phyloP scores from a whole-genome alignment of 1,139 yeast species.

The Candida dubliniensis region DNA sequence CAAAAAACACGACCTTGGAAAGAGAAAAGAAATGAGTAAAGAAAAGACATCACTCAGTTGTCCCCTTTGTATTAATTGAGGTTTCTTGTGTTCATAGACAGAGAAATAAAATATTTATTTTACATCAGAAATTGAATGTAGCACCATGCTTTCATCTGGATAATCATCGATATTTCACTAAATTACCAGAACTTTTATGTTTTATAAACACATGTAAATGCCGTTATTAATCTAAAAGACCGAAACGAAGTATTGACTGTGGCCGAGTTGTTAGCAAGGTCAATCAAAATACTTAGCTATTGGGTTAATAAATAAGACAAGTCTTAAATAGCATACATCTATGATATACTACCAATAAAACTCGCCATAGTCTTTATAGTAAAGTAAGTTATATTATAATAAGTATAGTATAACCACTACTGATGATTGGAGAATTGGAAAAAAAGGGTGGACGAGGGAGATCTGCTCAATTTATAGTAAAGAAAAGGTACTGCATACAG shows the following conservation, averaged over 20 bases:
- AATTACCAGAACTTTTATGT: slow-evolving; percentile 24
- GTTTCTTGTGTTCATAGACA: too few relatives aligned
- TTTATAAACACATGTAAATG: slow-evolving; percentile 26
- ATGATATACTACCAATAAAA: slow-evolving; percentile 19
- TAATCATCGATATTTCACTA: slow-evolving; percentile 21
- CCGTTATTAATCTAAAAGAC: slow-evolving; percentile 61
- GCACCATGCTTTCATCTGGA: slow-evolving; percentile 51
- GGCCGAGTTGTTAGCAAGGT: slow-evolving; percentile 62
- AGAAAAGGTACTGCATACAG: slow-evolving; percentile 6
- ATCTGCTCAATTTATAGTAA: slow-evolving; percentile 6
- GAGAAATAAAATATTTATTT: background rate
- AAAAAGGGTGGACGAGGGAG: slow-evolving; percentile 21
- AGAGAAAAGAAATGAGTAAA: too few relatives aligned
- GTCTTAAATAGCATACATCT: slow-evolving; percentile 12
- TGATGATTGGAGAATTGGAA: slow-evolving; percentile 41
- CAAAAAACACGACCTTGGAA: too few relatives aligned
- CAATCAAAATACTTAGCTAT: slow-evolving; percentile 55
- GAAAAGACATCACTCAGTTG: too few relatives aligned
- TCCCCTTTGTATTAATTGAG: too few relatives aligned
- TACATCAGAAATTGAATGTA: slow-evolving; percentile 27
- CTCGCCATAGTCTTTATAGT: slow-evolving; percentile 46
- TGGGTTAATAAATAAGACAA: slow-evolving; percentile 16
- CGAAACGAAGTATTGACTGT: slow-evolving; percentile 73
- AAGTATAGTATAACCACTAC: slow-evolving; percentile 75
- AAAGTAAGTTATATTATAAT: slow-evolving; percentile 47